Percentiles rank a stretch among this genome's conserved stretches.
phyloP scores from a whole-genome alignment of 75 land plant genomes.

The Pinus taeda region DNA sequence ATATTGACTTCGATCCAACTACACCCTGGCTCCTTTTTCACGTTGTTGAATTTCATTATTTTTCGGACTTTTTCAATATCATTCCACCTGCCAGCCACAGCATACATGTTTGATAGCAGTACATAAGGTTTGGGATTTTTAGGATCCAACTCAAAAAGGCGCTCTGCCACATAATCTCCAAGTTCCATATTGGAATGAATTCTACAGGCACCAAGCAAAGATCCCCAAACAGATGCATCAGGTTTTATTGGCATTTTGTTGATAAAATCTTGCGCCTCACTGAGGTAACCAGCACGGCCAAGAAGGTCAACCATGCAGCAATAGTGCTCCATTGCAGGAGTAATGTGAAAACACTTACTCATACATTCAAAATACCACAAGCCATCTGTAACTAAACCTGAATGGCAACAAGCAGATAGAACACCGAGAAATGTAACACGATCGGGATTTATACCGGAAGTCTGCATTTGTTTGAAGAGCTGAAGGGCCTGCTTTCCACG shows the following conservation, averaged over 20 bases:
- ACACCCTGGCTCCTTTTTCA: constrained; percentile 24
- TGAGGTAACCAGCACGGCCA: constrained; percentile 14
- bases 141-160: constrained; percentile 8
- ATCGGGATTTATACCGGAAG: constrained; percentile 8
- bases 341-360: background rate
- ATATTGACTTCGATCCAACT: constrained; percentile 8
- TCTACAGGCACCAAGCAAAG: constrained; percentile 20
- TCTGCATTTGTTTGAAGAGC: constrained; percentile 10
- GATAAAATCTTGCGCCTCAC: constrained; percentile 10
- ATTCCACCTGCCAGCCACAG: constrained; percentile 35
- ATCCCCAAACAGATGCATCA: constrained; percentile 10
- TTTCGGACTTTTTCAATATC: constrained; percentile 23
- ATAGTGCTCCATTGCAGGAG: constrained; percentile 17
- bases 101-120: constrained; percentile 36
- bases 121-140: constrained; percentile 11
- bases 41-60: constrained; percentile 25
- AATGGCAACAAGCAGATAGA: constrained; percentile 17
- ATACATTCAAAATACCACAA: constrained; percentile 3
- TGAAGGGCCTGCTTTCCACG: background rate
- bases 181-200: constrained; percentile 3
- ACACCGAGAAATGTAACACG: constrained; percentile 1
- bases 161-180: constrained; percentile 7
- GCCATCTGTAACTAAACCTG: constrained; percentile 9
- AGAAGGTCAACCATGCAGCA: constrained; percentile 7
- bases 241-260: constrained; percentile 13